phyloP scores from a whole-genome alignment of 495 filamentous ascomycete species.

The Pseudomonodictys pantanalensis region DNA sequence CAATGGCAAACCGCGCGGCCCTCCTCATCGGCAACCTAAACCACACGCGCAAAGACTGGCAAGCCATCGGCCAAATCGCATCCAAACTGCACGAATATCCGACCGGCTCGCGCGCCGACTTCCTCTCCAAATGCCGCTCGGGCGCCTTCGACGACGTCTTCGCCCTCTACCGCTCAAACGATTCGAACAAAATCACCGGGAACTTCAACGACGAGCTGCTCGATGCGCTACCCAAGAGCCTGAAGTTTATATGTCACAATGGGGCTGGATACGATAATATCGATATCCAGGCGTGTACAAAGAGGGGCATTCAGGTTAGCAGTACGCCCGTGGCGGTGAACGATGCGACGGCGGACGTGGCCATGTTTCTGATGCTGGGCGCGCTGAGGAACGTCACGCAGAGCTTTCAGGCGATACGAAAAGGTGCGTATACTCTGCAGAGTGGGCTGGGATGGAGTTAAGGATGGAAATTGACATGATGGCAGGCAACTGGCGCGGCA shows the following conservation, averaged over 20 bases:
- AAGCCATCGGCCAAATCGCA: conserved; percentile 28
- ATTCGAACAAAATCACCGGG: conserved; percentile 38
- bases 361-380: conserved; percentile 42
- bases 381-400: conserved; percentile 55
- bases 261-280: conserved; percentile 45
- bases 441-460: too few species aligned
- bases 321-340: conserved; percentile 42
- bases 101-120: conserved; percentile 36
- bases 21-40: conserved; percentile 38
- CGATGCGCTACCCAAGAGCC: conserved; percentile 30
- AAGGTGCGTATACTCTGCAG: conserved; percentile 39
- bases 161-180: conserved; percentile 42
- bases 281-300: conserved; percentile 37
- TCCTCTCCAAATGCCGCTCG: conserved; percentile 35
- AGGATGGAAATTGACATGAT: too few species aligned
- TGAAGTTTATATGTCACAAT: conserved; percentile 41
- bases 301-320: conserved; percentile 35
- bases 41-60: conserved; percentile 39
- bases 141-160: conserved; percentile 37
- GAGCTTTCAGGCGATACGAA: conserved; percentile 58
- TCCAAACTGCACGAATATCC: conserved; percentile 37
- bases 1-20: conserved; percentile 26
- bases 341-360: conserved; percentile 41
- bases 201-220: conserved; percentile 40
- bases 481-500: conserved; percentile 48